These are phyloP conservation scores for Tylopilus sp. DNA, from an alignment of 768 basidiomycete species.

Conservation along the genomic window DNA sequence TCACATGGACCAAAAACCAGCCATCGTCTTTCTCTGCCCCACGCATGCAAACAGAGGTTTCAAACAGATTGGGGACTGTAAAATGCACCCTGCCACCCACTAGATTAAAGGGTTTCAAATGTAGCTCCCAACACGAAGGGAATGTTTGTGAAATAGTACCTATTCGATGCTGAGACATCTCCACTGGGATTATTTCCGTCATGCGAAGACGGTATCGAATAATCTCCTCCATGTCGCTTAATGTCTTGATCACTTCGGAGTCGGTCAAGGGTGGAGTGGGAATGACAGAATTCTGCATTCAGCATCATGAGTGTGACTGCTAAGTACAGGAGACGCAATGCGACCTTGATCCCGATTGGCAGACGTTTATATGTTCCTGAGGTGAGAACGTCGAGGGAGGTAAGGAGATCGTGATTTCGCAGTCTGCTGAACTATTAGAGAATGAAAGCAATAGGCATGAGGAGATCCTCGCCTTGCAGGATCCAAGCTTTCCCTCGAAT, in stretches of 20 bases:
- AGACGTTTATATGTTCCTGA: slow-evolving; percentile 83
- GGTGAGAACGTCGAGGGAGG: slow-evolving; percentile 85
- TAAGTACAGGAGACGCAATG: slow-evolving; percentile 13
- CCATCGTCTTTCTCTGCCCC: slow-evolving; percentile 67
- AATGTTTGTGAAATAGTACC: slow-evolving; percentile 38
- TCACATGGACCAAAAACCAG: slow-evolving; percentile 83
- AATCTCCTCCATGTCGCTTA: slow-evolving; percentile 70
- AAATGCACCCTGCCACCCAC: slow-evolving; percentile 81
- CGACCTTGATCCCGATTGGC: slow-evolving; percentile 77
- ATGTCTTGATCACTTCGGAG: slow-evolving; percentile 57
- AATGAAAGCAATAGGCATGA: not conserved
- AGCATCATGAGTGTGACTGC: slow-evolving; percentile 19
- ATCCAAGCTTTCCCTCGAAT: slow-evolving; percentile 66
- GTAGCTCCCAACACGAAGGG: slow-evolving; percentile 8
- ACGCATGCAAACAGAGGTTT: slow-evolving; percentile 67
- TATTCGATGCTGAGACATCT: slow-evolving; percentile 72
- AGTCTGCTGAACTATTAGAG: slow-evolving; percentile 44
- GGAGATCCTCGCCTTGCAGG: slow-evolving; percentile 60
- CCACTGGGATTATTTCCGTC: slow-evolving; percentile 75
- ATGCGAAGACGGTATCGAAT: slow-evolving; percentile 79
- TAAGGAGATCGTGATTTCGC: slow-evolving; percentile 90
- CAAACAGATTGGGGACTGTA: slow-evolving; percentile 67
- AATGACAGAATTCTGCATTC: slow-evolving; percentile 61
- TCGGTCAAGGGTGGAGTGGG: slow-evolving; percentile 67
- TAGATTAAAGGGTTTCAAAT: slow-evolving; percentile 30